Evolutionary conservation across 495 filamentous ascomycete species (phyloP), one percentile per base, ranked within the genome.

Genomic region (Hyphodiscus hymeniophilus): DNA sequence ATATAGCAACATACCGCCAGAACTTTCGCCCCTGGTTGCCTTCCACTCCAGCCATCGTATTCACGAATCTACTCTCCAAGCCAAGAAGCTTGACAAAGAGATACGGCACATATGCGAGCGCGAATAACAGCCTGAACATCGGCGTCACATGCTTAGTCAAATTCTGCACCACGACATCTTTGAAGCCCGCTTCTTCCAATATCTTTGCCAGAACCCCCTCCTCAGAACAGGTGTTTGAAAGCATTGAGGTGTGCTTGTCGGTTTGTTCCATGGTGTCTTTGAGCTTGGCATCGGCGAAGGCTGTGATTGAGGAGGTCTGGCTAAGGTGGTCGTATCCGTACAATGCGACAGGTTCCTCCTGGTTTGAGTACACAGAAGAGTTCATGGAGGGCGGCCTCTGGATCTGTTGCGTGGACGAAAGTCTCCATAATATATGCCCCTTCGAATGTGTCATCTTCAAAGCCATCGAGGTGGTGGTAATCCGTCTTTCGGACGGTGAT

Each of bases 371-470:
- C 41, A 22, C 71, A 69, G 55, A 63, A 65, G 56, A 79, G 79
- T 32, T 70, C 64, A 8, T 51, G 42, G 21, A 77, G 50, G 1
- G 68, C 75, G 10, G 61, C 64, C 44, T 65, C 53, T 6, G 69
- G 69, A 17, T 79, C 68, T 1, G 66, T 75, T 6, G 77, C 73
- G 51, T 81, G 74, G 4, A 78, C 73, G 21, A 79, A 66, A 0
- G 75, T 80, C 52, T 80, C 76, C 66, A 78, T 77, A 1, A 75
- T 78, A 52, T 79, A 80, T 41, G 72, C 54, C 15, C 76, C 76
- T 48, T 80, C 72, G 44, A 74, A 68, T 0, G 66, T 69, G 8
- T 51, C 54, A 28, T 51, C 41, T 6, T 51, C 47, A 28, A 74
- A 61, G 5, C 45, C 39, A 7, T 71, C 57, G 1, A 80, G 64